phyloP scores from a whole-genome alignment of 805 yeast genomes.

The Wickerhamiella brachini region DNA sequence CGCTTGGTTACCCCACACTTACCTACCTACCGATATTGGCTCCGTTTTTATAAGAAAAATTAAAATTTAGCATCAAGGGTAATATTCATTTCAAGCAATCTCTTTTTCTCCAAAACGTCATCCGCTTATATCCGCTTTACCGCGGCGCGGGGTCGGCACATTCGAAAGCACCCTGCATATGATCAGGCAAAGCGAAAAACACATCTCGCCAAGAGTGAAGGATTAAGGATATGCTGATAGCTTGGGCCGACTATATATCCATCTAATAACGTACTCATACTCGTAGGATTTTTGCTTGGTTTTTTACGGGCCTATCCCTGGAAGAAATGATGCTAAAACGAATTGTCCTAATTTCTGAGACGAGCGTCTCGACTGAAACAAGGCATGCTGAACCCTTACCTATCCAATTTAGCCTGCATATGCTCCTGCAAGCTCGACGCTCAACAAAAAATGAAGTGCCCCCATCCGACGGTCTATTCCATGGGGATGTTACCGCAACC shows the following conservation, averaged over 20 bases:
- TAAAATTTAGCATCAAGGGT: too few relatives aligned
- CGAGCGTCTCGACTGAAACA: background rate
- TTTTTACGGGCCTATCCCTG: too few relatives aligned
- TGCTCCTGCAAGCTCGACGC: background rate
- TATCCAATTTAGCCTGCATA: background rate
- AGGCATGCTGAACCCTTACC: background rate
- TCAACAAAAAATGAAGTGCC: background rate
- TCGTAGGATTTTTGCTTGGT: too few relatives aligned
- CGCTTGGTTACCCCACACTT: too few relatives aligned
- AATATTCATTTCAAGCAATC: background rate
- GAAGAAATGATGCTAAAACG: too few relatives aligned
- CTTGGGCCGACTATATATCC: too few relatives aligned
- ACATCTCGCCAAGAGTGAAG: background rate
- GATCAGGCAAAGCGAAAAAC: background rate
- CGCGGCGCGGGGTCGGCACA: background rate
- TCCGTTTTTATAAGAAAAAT: too few relatives aligned
- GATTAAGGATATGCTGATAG: background rate
- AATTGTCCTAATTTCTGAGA: background rate
- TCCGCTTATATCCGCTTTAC: background rate
- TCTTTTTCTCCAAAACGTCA: background rate
- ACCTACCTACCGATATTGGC: too few relatives aligned
- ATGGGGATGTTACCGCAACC: too few relatives aligned
- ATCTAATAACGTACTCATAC: too few relatives aligned
- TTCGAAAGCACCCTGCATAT: background rate
- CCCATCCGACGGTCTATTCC: too few relatives aligned